Percentiles rank a stretch among this genome's conserved stretches.
phyloP scores from a whole-genome alignment of 2,329 filamentous ascomycete species.

The Aaosphaeria pasadenensis region DNA sequence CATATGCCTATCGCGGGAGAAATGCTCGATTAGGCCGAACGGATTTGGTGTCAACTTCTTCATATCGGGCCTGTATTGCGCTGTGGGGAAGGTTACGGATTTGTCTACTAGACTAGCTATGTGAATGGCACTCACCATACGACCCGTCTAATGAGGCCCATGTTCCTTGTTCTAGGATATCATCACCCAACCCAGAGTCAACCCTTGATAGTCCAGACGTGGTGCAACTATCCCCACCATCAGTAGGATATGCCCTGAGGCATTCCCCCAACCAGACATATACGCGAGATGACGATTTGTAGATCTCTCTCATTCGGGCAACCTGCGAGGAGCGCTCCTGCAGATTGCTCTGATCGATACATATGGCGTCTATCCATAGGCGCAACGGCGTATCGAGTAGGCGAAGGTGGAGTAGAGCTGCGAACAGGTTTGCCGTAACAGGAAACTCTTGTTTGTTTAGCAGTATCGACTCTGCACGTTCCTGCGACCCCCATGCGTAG shows the following conservation, averaged over 20 bases:
- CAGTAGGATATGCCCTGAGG: neutral
- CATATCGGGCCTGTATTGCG: neutral
- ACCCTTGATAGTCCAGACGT: neutral
- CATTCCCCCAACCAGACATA: neutral
- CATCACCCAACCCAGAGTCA: neutral
- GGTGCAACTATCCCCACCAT: neutral
- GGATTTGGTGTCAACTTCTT: neutral
- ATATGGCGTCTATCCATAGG: conserved; percentile 1
- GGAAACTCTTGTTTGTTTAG: neutral
- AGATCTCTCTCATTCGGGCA: neutral
- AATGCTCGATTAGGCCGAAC: conserved; percentile 1
- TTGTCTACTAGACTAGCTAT: neutral
- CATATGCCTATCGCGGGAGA: neutral
- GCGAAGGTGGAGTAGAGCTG: neutral
- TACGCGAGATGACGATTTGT: neutral
- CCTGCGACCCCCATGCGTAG: conserved; percentile 3
- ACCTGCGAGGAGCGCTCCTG: neutral
- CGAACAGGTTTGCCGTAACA: neutral
- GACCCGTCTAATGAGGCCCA: neutral
- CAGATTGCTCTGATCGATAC: neutral
- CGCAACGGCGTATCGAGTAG: neutral
- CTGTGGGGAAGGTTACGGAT: neutral
- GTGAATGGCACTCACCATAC: neutral
- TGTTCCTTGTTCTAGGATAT: neutral
- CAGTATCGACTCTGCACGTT: neutral